Evolutionary conservation across 129 eudicot genomes (phyloP), one percentile per base, ranked within the genome.

Genomic region (Pulicaria dysenterica): DNA sequence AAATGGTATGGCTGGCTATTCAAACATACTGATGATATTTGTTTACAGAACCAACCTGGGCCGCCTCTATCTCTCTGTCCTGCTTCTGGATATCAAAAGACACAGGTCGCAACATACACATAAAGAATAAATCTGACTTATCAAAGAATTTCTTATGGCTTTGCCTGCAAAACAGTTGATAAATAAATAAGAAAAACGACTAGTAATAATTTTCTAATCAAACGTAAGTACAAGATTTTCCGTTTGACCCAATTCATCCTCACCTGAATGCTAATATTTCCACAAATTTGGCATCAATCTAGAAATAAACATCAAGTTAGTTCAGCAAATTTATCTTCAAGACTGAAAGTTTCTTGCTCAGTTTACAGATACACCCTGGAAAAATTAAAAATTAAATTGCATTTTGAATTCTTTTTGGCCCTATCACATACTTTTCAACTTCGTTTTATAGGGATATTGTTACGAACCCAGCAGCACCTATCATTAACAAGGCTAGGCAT

Each of bases 1-100:
- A 24, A 24, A 24, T 24, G 31, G 1, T 24, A 24, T 24, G 31
- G 31, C 31, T 24, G 31, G 31, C 31, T 54, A 54, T 48, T 11
- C n/a, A 54, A 54, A 7, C 34, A 54, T 17, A 17, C 10, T 13
- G 9, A 1, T 43, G 5, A 5, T 43, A 43, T 43, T 43, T 17
- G 19, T 64, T 17, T 57, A 9, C 19, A 62, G 42, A 47, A 46
- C 58, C n/a, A 48, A 88, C 95, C 91, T 81, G 83, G 9, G 95
- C 95, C 57, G 95, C 91, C 79, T 83, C 91, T 43, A 88, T 80
- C 69, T 88, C 91, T 69, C 78, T 34, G 51, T 85, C 95, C 67
- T 88, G 91, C 43, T 67, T 72, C 73, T 81, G 77, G 42, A 88
- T 85, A 68, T 80, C 71, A 15, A 45, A 69, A 48, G 91, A 85